Base-by-base conservation (phyloP, 148 eudicot genomes). In the Amaranthus palmeri region DNA sequence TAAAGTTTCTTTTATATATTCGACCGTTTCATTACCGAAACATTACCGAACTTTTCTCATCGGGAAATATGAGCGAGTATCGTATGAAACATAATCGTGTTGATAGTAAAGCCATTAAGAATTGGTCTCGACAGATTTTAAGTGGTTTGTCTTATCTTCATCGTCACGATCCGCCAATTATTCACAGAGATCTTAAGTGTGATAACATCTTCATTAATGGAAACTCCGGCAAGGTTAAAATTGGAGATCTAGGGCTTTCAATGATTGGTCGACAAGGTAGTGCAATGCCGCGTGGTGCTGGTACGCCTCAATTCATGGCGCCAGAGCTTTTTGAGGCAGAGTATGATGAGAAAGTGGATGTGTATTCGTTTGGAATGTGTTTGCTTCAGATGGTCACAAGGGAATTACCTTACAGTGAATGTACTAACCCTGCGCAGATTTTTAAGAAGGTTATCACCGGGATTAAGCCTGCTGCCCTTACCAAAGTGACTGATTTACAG, bases 191-290 rank as follows among this genome's bases (percentile, higher is more conserved):
- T 56, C 64, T 82, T 54, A 79, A 82, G 70, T 79, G 82, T 53
- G 85, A 79, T 49, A 82, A 82, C 71, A 74, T 82, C 44, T 79
- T 76, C 45, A 69, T 82, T 13, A 82, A 82, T 73, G 82, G 85
- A 12, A 70, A 79, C 51, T 46, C 65, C 5, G 85, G 77, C 36
- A 64, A 66, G 61, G 75, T 82, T 55, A 82, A 76, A 57, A 73
- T 82, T 8, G 85, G 80, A 12, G 85, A 72, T 57, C 60, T 79
- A 12, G 83, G 80, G 12, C 68, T 82, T 72, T 78, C 83, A 0
- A 62, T 73, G 8, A 60, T 72, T 70, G 65, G 79, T 69, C 69
- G 76, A 36, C 73, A 67, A 17, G 72, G 75, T 7, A 71, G 11
- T 53, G 13, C 79, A 53, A 60, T 68, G n/a, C 48, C 25, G 11